Evolutionary conservation across 805 yeast species (phyloP).

Genomic region (Komagataella kurtzmanii): DNA sequence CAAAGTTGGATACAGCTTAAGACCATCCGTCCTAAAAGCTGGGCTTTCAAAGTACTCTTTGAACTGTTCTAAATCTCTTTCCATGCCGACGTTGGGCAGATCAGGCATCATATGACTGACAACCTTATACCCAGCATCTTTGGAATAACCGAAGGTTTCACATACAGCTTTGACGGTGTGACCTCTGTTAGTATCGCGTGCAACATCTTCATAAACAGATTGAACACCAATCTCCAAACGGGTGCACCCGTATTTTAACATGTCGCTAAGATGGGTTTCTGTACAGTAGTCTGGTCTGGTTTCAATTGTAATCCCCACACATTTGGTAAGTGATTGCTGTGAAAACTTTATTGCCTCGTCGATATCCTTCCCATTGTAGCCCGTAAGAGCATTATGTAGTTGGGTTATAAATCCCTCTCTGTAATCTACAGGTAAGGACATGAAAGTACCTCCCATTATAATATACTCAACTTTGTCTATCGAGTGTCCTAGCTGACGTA

Average conservation of each 20-base stretch:
- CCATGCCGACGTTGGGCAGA: conserved; percentile 97
- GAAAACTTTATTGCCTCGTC: conserved; percentile 87
- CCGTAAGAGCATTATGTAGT: conserved; percentile 89
- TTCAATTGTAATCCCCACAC: conserved; percentile 97
- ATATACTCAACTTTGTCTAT: conserved; percentile 97
- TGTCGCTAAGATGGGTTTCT: conserved; percentile 86
- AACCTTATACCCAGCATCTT: conserved; percentile 95
- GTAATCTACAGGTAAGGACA: conserved; percentile 85
- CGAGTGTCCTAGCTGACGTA: conserved; percentile 88
- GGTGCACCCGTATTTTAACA: conserved; percentile 94
- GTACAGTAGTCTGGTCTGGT: conserved; percentile 98
- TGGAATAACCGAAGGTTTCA: conserved; percentile 91
- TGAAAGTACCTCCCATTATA: conserved; percentile 98
- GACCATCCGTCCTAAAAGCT: conserved; percentile 91
- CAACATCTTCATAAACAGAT: conserved; percentile 94
- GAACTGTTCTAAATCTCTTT: conserved; percentile 91
- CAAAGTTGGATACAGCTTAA: conserved; percentile 88
- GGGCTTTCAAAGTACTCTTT: conserved; percentile 96
- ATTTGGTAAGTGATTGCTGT: conserved; percentile 89
- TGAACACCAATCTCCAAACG: conserved; percentile 96
- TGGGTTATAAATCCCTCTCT: conserved; percentile 82
- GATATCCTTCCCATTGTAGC: conserved; percentile 73
- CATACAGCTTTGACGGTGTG: conserved; percentile 95
- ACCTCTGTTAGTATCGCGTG: conserved; percentile 95
- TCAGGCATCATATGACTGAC: conserved; percentile 99